Evolutionary conservation across 2,329 filamentous ascomycete genomes (phyloP), one percentile per base, ranked within the genome.

Genomic region (Bimuria novae-zelandiae): DNA sequence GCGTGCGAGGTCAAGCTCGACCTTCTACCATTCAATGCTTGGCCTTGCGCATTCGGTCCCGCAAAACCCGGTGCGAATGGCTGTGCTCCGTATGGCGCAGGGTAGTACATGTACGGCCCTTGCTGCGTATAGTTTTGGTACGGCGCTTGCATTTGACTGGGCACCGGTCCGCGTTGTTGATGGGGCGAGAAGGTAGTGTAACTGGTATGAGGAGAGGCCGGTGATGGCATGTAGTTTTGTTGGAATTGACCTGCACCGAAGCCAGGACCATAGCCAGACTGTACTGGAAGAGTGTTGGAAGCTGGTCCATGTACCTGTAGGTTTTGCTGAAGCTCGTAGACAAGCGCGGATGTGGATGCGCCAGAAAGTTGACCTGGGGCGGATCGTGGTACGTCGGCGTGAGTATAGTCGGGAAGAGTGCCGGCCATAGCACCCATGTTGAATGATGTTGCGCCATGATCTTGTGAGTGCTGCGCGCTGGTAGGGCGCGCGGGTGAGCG

Each of bases 311-410:
- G 62, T 60, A 71, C 68, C 43, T 76, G 75, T 7, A 72, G 39
- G 32, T 67, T 75, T 37, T 76, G 74, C 51, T 71, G 70, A 11
- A 74, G 60, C 33, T 75, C 73, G 42, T 76, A 76, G 32, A 72
- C 70, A n/a, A 75, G 51, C 8, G 73, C 73, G 21, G 74, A 71
- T 42, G 72, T 67, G 6, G 74, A 74, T 33, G 73, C 69, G 30
- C 72, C 71, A 27, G 73, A 69, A 12, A 74, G 51, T n/a, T 65
- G 61, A 33, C 67, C 67, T 46, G 72, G 71, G 48, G 60, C 52
- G 14, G 62, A 60, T 23, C 66, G 66, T 33, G 62, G 61, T 27
- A 54, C 47, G 19, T 71, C 64, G 19, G 52, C 45, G 12, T 68
- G 56, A 16, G 54, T 43, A 46, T 71, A 74, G 1, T 75, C 71